Evolutionary conservation across 108 stramenopile species (phyloP).

Genomic region (Nitzschia sp.): DNA sequence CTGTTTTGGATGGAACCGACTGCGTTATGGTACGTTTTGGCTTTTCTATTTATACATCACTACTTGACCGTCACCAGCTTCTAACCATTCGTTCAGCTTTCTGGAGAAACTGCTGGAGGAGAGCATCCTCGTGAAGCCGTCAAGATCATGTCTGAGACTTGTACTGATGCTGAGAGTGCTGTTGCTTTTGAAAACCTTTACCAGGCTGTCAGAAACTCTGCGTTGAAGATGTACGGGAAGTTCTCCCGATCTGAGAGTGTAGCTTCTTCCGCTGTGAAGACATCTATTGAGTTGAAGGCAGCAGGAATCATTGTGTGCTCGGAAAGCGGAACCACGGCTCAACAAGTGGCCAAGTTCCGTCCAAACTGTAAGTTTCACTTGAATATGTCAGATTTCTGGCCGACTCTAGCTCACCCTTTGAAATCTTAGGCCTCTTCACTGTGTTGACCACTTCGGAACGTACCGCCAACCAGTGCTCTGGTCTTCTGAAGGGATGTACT

Average conservation of each 20-base stretch:
- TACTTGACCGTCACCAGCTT: neutral
- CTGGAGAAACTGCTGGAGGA: slow-evolving; percentile 52
- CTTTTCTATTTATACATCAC: slow-evolving; percentile 31
- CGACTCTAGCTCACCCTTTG: neutral
- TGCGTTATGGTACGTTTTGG: slow-evolving; percentile 82
- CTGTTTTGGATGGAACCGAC: slow-evolving; percentile 97
- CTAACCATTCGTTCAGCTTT: slow-evolving; percentile 23
- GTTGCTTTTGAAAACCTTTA: slow-evolving; percentile 70
- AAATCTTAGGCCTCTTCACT: slow-evolving; percentile 54
- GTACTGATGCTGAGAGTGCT: slow-evolving; percentile 89
- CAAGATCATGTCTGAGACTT: slow-evolving; percentile 91
- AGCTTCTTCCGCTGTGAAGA: slow-evolving; percentile 96
- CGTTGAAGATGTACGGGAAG: slow-evolving; percentile 57
- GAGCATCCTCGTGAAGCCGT: slow-evolving; percentile 72
- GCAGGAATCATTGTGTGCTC: slow-evolving; percentile 92
- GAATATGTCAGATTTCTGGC: neutral
- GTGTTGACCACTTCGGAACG: slow-evolving; percentile 77
- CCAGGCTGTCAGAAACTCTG: slow-evolving; percentile 82
- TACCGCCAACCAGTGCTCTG: slow-evolving; percentile 85
- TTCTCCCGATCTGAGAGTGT: slow-evolving; percentile 84
- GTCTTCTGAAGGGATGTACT: slow-evolving; percentile 74
- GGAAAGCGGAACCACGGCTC: slow-evolving; percentile 92
- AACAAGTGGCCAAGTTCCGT: slow-evolving; percentile 96
- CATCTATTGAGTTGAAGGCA: slow-evolving; percentile 91
- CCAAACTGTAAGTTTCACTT: slow-evolving; percentile 54